Evolutionary conservation across 805 yeast genomes (phyloP), one percentile per base, ranked within the genome.

Genomic region (Yamadazyma akitaensis): DNA sequence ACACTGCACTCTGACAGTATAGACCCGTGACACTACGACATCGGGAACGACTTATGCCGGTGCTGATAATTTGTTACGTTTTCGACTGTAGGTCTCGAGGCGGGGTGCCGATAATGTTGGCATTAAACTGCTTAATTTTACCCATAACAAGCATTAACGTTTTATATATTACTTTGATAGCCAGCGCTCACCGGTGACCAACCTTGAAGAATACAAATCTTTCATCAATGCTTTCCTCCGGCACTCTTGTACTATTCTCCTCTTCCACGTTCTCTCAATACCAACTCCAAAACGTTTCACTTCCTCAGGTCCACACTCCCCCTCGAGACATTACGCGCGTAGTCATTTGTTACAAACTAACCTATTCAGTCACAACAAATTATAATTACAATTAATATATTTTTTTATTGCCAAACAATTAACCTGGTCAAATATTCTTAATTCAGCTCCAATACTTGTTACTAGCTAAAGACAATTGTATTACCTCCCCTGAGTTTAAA

Each of bases 301-400:
- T 28, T 28, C 32, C 10, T 13, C 5, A 11, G 32, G 32, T 28
- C 12, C n/a, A 3, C 5, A 5, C 7, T 9, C 32, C 32, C 32
- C 32, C 9, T 11, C 32, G 12, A 28, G 19, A 37, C 14, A 5
- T 32, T 21, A 25, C 44, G 44, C 51, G 51, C 51, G 51, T 47
- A 43, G 51, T 47, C 51, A 47, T 40, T 47, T 47, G 51, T 47
- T 43, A 47, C 51, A 35, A 17, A 42, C 32, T 28, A 19, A 24
- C 32, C 28, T 40, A 42, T 25, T 42, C 14, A 42, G 44, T 42
- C 44, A 42, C 40, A 11, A 40, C 24, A 28, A 28, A 28, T 9
- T 28, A 28, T 28, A 28, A 28, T 13, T 13, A 28, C 32, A 28
- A 13, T 28, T 11, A 28, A 28, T 11, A 5, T 28, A 11, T 11